Evolutionary conservation across 2,329 filamentous ascomycete genomes (phyloP).

Genomic region (Xylariales sp.): DNA sequence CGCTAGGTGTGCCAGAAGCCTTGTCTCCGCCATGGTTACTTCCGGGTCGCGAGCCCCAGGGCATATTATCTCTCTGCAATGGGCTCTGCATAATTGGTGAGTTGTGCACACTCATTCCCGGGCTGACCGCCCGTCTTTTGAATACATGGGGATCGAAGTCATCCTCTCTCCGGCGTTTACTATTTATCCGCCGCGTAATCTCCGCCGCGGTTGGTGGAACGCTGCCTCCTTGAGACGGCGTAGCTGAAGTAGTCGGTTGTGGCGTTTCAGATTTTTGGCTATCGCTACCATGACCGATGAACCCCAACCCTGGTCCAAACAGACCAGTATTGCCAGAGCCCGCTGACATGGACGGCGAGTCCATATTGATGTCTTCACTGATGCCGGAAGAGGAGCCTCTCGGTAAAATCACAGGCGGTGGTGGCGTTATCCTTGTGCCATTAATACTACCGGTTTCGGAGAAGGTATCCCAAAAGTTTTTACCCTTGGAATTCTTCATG

Average conservation of each 20-base stretch:
- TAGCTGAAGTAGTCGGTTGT: slow-evolving; percentile 50
- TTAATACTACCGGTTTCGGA: slow-evolving; percentile 72
- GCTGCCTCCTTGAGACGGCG: slow-evolving; percentile 48
- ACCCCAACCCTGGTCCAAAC: slow-evolving; percentile 47
- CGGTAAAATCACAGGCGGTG: slow-evolving; percentile 73
- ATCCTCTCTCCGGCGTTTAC: slow-evolving; percentile 88
- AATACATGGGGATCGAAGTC: slow-evolving; percentile 89
- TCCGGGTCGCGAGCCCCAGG: slow-evolving; percentile 78
- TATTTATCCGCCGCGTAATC: slow-evolving; percentile 80
- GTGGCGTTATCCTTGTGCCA: slow-evolving; percentile 60
- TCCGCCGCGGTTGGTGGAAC: slow-evolving; percentile 75
- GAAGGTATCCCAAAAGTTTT: slow-evolving; percentile 82
- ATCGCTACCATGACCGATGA: slow-evolving; percentile 48
- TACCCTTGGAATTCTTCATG: slow-evolving; percentile 76
- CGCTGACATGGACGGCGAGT: slow-evolving; percentile 67
- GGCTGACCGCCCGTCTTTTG: slow-evolving; percentile 91
- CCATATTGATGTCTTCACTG: slow-evolving; percentile 79
- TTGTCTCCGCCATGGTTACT: slow-evolving; percentile 67
- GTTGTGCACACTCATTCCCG: slow-evolving; percentile 90
- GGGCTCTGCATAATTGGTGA: slow-evolving; percentile 90
- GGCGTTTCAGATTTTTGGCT: slow-evolving; percentile 53
- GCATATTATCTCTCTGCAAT: slow-evolving; percentile 74
- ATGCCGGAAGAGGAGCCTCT: slow-evolving; percentile 69
- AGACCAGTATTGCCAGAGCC: slow-evolving; percentile 51
- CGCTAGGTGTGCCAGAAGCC: slow-evolving; percentile 62